Evolutionary conservation across 129 eudicot species (phyloP).

Genomic region (Tanacetum coccineum): DNA sequence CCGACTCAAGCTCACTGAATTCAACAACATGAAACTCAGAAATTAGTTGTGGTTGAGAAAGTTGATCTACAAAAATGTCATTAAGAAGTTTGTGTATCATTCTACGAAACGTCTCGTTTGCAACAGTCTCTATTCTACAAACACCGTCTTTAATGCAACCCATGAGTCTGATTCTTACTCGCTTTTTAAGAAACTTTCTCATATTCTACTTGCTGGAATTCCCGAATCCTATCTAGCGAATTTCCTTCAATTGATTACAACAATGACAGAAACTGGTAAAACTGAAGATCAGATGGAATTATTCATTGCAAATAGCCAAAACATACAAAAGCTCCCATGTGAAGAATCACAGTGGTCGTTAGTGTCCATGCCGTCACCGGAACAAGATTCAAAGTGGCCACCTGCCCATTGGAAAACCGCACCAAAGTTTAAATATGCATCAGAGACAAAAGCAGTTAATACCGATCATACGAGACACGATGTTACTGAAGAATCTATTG

Average conservation of each 20-base stretch:
- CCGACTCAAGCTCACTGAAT: no score
- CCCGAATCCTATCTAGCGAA: constrained; percentile 76
- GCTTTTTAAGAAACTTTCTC: constrained; percentile 68
- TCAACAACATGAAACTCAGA: no score
- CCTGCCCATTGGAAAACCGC: constrained; percentile 82
- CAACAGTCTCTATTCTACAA: constrained; percentile 57
- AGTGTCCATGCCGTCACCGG: constrained; percentile 24
- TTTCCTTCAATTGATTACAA: constrained; percentile 81
- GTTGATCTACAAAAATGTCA: no score
- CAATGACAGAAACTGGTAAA: constrained; percentile 82
- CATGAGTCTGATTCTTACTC: no score
- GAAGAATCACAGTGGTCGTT: constrained; percentile 68
- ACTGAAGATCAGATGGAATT: no score
- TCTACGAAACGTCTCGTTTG: no score
- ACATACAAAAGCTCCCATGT: constrained; percentile 61
- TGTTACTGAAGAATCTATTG: constrained; percentile 10
- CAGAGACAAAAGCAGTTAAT: constrained; percentile 21
- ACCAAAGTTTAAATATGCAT: constrained; percentile 49
- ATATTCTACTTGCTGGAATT: constrained; percentile 43
- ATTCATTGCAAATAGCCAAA: constrained; percentile 69
- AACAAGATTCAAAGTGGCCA: constrained; percentile 64
- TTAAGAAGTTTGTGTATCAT: no score
- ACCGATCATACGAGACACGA: constrained; percentile 3
- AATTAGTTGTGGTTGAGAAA: no score
- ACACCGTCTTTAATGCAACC: constrained; percentile 49